These are phyloP conservation scores for Psidium friedrichsthalianum DNA, from an alignment of 345 rosid genomes.

Conservation along the genomic window DNA sequence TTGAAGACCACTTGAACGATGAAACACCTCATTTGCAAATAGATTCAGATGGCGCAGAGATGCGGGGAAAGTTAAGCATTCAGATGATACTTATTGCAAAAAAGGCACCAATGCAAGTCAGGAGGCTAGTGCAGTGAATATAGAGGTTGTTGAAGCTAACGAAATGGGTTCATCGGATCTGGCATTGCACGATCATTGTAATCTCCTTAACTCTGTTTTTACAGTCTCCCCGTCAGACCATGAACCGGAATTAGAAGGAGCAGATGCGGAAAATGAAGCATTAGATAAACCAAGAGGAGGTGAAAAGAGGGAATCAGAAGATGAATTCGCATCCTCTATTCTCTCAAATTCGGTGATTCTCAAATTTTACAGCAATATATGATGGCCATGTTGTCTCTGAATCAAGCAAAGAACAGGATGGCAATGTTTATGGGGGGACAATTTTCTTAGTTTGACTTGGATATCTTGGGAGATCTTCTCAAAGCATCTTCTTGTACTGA, in stretches of 20 bases:
- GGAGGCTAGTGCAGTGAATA: neutral
- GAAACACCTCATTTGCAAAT: neutral
- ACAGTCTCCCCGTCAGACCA: neutral
- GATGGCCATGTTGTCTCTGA: neutral
- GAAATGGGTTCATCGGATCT: neutral
- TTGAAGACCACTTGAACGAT: neutral
- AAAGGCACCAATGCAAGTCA: neutral
- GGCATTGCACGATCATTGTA: neutral
- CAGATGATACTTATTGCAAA: neutral
- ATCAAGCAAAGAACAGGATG: neutral
- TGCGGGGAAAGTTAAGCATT: neutral
- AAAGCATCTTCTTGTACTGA: conserved; percentile 16
- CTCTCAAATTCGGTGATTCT: neutral
- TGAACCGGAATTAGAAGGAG: neutral
- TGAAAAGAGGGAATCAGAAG: neutral
- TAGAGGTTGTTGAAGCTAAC: neutral
- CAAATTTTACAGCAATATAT: neutral
- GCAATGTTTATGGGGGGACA: neutral
- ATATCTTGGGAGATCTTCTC: neutral
- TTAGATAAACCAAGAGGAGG: neutral
- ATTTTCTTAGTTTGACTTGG: neutral
- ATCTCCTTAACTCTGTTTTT: neutral
- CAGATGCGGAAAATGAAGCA: neutral
- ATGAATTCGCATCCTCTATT: neutral
- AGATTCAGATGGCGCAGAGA: neutral